phyloP scores from a whole-genome alignment of 768 basidiomycete species.

The Rhodotorula sphaerocarpa region DNA sequence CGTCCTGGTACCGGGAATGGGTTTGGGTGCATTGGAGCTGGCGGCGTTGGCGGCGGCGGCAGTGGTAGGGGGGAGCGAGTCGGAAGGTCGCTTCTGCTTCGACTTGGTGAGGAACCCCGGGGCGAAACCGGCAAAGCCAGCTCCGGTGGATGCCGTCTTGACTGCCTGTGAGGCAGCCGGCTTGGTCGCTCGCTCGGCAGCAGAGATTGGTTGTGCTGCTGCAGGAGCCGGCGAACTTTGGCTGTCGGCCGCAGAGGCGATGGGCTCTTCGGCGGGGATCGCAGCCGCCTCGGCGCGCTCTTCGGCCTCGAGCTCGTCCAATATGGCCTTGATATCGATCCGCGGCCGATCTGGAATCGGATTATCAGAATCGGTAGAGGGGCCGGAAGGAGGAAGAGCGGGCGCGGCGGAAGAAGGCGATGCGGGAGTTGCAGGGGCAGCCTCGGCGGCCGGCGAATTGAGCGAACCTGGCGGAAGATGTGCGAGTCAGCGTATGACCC shows the following conservation, averaged over 20 bases:
- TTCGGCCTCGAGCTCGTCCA: constrained; percentile 32
- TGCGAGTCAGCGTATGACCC: too few species aligned
- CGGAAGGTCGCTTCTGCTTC: constrained; percentile 22
- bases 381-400: neutral
- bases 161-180: neutral
- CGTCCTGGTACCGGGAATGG: neutral
- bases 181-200: too few species aligned
- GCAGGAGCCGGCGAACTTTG: too few species aligned
- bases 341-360: neutral
- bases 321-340: constrained; percentile 17
- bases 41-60: neutral
- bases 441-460: too few species aligned
- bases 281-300: constrained; percentile 5
- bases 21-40: neutral
- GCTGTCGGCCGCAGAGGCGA: too few species aligned
- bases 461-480: constrained; percentile 6
- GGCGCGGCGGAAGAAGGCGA: neutral
- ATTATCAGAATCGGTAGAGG: neutral
- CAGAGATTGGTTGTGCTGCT: too few species aligned
- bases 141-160: neutral
- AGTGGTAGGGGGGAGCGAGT: constrained; percentile 10
- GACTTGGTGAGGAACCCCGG: constrained; percentile 27
- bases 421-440: neutral
- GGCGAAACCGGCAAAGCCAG: constrained; percentile 22
- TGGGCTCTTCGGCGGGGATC: too few species aligned